These are phyloP conservation scores for Phytophthora ramorum DNA, from an alignment of 352 stramenopile genomes.

Conservation along the genomic window DNA sequence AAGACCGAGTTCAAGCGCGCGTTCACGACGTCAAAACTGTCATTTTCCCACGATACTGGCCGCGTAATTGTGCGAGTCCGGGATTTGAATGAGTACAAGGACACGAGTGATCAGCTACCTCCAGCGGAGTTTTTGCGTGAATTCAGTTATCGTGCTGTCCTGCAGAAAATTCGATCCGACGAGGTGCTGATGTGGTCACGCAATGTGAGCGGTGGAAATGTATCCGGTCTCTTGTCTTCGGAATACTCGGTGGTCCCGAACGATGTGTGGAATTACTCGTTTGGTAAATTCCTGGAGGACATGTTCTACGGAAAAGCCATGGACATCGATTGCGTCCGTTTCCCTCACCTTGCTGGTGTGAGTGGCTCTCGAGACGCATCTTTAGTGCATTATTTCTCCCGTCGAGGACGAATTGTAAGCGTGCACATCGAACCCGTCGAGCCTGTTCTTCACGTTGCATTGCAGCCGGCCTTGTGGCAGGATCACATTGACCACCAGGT, in stretches of 20 bases:
- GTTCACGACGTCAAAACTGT: slow-evolving; percentile 82
- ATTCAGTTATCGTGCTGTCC: slow-evolving; percentile 64
- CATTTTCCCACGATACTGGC: slow-evolving; percentile 84
- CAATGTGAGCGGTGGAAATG: slow-evolving; percentile 29
- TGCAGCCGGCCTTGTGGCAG: slow-evolving; percentile 84
- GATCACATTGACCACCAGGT: slow-evolving; percentile 78
- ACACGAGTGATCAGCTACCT: slow-evolving; percentile 56
- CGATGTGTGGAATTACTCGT: slow-evolving; percentile 88
- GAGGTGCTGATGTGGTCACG: slow-evolving; percentile 77
- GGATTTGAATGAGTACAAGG: slow-evolving; percentile 74
- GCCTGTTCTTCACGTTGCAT: slow-evolving; percentile 82
- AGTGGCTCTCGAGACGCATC: slow-evolving; percentile 68
- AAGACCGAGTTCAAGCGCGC: slow-evolving; percentile 80
- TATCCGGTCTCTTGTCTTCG: slow-evolving; percentile 40
- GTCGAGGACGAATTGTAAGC: slow-evolving; percentile 74
- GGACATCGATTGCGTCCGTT: slow-evolving; percentile 68
- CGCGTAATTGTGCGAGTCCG: slow-evolving; percentile 79
- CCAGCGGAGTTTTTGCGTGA: slow-evolving; percentile 66
- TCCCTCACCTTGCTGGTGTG: slow-evolving; percentile 66
- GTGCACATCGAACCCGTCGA: slow-evolving; percentile 81
- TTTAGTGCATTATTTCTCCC: slow-evolving; percentile 83
- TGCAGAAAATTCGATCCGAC: slow-evolving; percentile 67
- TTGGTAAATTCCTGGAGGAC: slow-evolving; percentile 89
- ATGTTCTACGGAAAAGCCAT: slow-evolving; percentile 87
- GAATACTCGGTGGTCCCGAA: slow-evolving; percentile 66